These are phyloP conservation scores for Colletotrichum tamarilloi DNA, from an alignment of 2,329 filamentous ascomycete genomes.

Conservation along the genomic window DNA sequence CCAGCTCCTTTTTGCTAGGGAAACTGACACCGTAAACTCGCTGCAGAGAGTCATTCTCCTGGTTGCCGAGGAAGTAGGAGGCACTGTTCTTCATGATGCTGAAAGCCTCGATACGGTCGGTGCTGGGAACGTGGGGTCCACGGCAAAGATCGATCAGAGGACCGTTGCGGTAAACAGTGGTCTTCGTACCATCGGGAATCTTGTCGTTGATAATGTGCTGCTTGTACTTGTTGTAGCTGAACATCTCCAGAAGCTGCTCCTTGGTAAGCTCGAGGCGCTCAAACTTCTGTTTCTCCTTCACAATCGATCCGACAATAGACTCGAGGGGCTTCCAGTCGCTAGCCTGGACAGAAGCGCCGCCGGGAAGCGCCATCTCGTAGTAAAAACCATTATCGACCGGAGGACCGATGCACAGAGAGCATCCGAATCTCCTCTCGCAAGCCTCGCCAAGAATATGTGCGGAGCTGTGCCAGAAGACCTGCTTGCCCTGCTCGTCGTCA, in stretches of 20 bases:
- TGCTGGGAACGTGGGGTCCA: slow-evolving; percentile 87
- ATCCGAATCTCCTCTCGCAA: slow-evolving; percentile 89
- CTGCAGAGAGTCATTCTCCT: slow-evolving; percentile 93
- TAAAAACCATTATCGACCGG: slow-evolving; percentile 94
- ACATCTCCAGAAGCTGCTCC: slow-evolving; percentile 86
- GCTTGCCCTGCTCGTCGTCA: slow-evolving; percentile 80
- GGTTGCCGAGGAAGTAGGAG: slow-evolving; percentile 94
- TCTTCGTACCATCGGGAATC: slow-evolving; percentile 87
- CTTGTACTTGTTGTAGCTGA: slow-evolving; percentile 98
- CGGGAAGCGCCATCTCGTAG: slow-evolving; percentile 78
- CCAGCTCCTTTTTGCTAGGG: slow-evolving; percentile 94
- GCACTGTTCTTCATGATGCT: slow-evolving; percentile 74
- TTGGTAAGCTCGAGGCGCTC: slow-evolving; percentile 91
- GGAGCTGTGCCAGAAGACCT: slow-evolving; percentile 99
- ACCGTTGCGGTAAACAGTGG: slow-evolving; percentile 94
- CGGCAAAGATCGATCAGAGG: slow-evolving; percentile 95
- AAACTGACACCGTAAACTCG: slow-evolving; percentile 96
- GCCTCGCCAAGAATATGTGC: slow-evolving; percentile 92
- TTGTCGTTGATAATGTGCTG: slow-evolving; percentile 96
- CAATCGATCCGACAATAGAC: slow-evolving; percentile 81
- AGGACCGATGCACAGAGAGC: slow-evolving; percentile 92
- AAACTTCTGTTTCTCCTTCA: slow-evolving; percentile 97
- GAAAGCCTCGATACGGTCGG: slow-evolving; percentile 93
- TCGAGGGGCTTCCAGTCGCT: slow-evolving; percentile 88
- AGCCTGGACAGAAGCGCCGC: slow-evolving; percentile 76